phyloP scores from a whole-genome alignment of 2,329 filamentous ascomycete genomes.

The Capronia americana region DNA sequence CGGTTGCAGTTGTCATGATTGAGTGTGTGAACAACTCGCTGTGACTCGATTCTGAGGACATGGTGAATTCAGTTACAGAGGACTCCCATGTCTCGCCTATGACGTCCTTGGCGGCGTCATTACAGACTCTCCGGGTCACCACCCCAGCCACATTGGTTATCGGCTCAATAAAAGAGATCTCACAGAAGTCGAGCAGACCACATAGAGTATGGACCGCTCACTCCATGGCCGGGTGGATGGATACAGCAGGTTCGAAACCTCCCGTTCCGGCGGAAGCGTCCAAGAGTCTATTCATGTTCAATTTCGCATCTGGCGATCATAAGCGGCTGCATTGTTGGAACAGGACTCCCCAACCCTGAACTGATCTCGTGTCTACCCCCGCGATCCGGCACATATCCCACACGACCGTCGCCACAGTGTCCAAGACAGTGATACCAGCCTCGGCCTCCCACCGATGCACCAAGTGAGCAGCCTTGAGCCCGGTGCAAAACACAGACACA shows the following conservation, averaged over 20 bases:
- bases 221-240: too few relatives aligned
- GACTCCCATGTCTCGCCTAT: too few relatives aligned
- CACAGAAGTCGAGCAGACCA: too few relatives aligned
- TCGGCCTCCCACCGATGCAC: slow-evolving; percentile 48
- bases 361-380: slow-evolving; percentile 41
- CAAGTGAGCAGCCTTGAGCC: slow-evolving; percentile 50
- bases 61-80: too few relatives aligned
- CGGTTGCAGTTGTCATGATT: too few relatives aligned
- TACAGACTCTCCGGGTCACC: too few relatives aligned
- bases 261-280: background rate
- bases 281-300: background rate
- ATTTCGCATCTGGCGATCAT: background rate
- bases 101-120: too few relatives aligned
- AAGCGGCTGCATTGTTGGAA: slow-evolving; percentile 33
- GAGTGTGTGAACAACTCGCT: too few relatives aligned
- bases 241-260: background rate
- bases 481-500: slow-evolving; percentile 53
- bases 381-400: slow-evolving; percentile 50
- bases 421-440: slow-evolving; percentile 47
- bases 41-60: too few relatives aligned
- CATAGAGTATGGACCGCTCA: too few relatives aligned
- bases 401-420: slow-evolving; percentile 53
- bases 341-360: slow-evolving; percentile 48
- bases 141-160: too few relatives aligned
- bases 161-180: too few relatives aligned